Conservation (phyloP, 1,284 basidiomycete species). For the Taiwanofungus camphoratus region DNA sequence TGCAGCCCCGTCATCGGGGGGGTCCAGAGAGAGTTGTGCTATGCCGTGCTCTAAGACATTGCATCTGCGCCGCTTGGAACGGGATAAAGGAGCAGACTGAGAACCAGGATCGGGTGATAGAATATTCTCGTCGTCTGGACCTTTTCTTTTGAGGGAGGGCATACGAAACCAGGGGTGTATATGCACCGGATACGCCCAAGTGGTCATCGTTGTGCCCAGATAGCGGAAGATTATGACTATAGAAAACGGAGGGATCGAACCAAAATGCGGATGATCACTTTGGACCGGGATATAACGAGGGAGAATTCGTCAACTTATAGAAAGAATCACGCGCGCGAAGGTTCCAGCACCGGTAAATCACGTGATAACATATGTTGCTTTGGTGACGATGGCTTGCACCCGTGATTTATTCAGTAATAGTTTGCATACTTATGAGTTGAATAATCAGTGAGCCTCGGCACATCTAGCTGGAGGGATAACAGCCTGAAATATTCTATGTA, state of each 20-base stretch:
- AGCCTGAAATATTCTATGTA: too few relatives aligned
- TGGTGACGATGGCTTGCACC: background rate
- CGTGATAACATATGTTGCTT: background rate
- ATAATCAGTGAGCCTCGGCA: too few relatives aligned
- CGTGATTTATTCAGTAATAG: background rate
- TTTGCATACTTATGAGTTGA: background rate
- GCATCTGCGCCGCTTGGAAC: constrained; percentile 44
- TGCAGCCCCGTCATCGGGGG: constrained; percentile 1
- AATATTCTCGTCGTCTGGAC: constrained; percentile 19
- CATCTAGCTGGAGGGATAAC: too few relatives aligned
- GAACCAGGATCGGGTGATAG: too few relatives aligned
- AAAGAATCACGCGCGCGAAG: background rate
- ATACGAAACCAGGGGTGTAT: constrained; percentile 52
- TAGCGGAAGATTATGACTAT: background rate
- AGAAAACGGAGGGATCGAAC: background rate
- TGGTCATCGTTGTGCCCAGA: constrained; percentile 20
- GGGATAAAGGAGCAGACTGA: constrained; percentile 17
- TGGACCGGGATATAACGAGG: background rate
- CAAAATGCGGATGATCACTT: too few relatives aligned
- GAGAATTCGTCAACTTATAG: background rate
- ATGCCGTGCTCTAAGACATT: constrained; percentile 52
- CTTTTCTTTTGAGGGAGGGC: constrained; percentile 45
- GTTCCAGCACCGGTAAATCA: constrained; percentile 10
- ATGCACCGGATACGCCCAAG: constrained; percentile 31
- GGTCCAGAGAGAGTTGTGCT: constrained; percentile 43